Conservation (phyloP, 805 yeast species). For the Metschnikowia sp. region DNA sequence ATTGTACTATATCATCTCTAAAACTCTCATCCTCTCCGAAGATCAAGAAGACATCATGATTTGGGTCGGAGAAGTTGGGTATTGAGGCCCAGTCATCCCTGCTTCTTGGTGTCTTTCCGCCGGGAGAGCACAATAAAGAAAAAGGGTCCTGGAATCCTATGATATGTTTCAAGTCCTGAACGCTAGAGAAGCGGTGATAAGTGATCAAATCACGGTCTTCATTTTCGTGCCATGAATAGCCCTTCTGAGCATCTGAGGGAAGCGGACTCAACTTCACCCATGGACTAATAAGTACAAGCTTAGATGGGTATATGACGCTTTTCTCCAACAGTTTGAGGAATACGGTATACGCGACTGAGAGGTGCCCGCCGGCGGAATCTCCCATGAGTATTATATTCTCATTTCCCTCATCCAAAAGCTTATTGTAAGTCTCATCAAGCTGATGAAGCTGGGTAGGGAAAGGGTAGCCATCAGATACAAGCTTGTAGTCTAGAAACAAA, state of each 20-base stretch:
- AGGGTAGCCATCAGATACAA: constrained; percentile 27
- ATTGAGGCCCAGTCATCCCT: constrained; percentile 32
- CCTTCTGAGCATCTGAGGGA: constrained; percentile 21
- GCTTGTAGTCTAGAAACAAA: constrained; percentile 30
- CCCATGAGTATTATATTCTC: constrained; percentile 35
- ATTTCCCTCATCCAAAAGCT: constrained; percentile 19
- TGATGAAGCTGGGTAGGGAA: constrained; percentile 34
- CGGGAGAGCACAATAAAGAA: constrained; percentile 24
- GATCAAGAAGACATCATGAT: constrained; percentile 28
- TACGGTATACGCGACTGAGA: constrained; percentile 30
- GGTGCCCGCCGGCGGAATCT: constrained; percentile 44
- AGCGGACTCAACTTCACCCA: constrained; percentile 35
- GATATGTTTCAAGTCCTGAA: constrained; percentile 9
- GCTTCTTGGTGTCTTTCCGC: constrained; percentile 21
- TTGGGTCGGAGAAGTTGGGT: constrained; percentile 26
- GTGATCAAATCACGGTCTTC: constrained; percentile 14
- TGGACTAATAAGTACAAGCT: constrained; percentile 31
- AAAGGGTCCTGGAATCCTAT: constrained; percentile 15
- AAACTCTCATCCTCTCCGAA: constrained; percentile 42
- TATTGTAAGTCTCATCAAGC: constrained; percentile 25
- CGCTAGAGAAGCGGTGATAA: constrained; percentile 7
- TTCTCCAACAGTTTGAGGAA: constrained; percentile 19
- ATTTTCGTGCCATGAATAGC: constrained; percentile 35
- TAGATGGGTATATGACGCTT: constrained; percentile 23
- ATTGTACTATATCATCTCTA: constrained; percentile 37